Percentiles rank a stretch among this genome's conserved stretches.
Conservation (phyloP, 345 rosid genomes). For the Barbarea vulgaris region DNA sequence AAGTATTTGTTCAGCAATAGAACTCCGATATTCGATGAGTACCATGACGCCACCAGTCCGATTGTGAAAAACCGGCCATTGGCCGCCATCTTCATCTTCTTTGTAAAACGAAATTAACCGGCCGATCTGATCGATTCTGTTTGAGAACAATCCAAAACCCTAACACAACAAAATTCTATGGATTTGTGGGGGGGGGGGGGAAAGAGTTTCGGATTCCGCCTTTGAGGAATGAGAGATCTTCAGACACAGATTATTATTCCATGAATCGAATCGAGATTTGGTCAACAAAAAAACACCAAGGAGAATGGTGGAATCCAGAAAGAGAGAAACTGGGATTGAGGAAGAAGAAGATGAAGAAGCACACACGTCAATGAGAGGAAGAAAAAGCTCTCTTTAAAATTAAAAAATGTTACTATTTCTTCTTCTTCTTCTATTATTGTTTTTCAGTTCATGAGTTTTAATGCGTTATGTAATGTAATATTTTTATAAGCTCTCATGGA, state of each 20-base stretch:
- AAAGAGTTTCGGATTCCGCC: not conserved
- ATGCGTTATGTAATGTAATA: conserved; percentile 9
- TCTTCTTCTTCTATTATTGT: not conserved
- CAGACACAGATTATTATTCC: not conserved
- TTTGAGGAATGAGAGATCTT: conserved; percentile 5
- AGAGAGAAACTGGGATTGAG: conserved; percentile 12
- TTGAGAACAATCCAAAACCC: not conserved
- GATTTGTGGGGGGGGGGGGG: not conserved
- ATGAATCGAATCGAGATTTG: conserved; percentile 1
- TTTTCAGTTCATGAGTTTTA: conserved; percentile 9
- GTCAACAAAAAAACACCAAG: not conserved
- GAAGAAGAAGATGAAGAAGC: conserved; percentile 28
- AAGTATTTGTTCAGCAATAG: conserved; percentile 68
- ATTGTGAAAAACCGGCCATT: conserved; percentile 51
- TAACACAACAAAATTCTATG: not conserved
- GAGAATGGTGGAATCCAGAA: not conserved
- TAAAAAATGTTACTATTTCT: not conserved
- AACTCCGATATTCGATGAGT: conserved; percentile 66
- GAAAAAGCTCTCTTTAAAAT: not conserved
- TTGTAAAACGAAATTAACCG: not conserved
- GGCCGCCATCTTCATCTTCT: conserved; percentile 40
- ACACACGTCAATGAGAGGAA: conserved; percentile 36
- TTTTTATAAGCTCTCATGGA: conserved; percentile 6
- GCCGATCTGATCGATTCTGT: conserved; percentile 13
- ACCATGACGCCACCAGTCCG: conserved; percentile 65